Evolutionary conservation across 768 basidiomycete species (phyloP).

Genomic region (Panaeolus papilionaceus): DNA sequence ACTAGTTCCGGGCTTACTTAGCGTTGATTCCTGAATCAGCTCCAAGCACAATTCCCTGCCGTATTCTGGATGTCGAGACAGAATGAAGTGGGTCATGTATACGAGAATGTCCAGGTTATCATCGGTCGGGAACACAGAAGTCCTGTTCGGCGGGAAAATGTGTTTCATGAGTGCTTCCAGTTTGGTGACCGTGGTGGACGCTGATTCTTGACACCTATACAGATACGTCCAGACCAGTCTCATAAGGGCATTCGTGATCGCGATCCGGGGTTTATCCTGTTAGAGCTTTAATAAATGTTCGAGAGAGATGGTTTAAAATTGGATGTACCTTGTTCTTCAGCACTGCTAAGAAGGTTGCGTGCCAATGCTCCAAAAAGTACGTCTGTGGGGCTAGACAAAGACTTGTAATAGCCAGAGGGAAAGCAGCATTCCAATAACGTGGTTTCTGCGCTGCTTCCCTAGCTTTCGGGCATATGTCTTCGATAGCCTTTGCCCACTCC

Average conservation of each 20-base stretch:
- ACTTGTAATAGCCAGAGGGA: conserved; percentile 81
- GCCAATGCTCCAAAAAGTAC: conserved; percentile 87
- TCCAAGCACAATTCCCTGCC: conserved; percentile 84
- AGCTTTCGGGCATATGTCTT: conserved; percentile 81
- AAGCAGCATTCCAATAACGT: conserved; percentile 88
- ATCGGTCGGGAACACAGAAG: conserved; percentile 67
- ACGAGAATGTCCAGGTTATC: conserved; percentile 80
- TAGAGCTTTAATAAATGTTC: conserved; percentile 18
- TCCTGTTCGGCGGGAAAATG: conserved; percentile 79
- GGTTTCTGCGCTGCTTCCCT: conserved; percentile 87
- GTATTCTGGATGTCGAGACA: conserved; percentile 84
- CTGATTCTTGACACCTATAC: conserved; percentile 89
- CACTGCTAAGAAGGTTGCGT: conserved; percentile 68
- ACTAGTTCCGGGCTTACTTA: conserved; percentile 49
- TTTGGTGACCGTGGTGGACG: conserved; percentile 80
- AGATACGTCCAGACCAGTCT: conserved; percentile 93
- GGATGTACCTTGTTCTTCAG: conserved; percentile 78
- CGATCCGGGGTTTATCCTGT: conserved; percentile 74
- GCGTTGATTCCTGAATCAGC: conserved; percentile 72
- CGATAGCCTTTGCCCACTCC: conserved; percentile 91
- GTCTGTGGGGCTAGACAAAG: conserved; percentile 89
- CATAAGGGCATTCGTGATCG: conserved; percentile 83
- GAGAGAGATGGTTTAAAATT: background rate
- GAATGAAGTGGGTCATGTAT: conserved; percentile 81
- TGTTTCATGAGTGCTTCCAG: conserved; percentile 76